Conservation (phyloP, 2,329 filamentous ascomycete genomes). For the Penicillium sp. region DNA sequence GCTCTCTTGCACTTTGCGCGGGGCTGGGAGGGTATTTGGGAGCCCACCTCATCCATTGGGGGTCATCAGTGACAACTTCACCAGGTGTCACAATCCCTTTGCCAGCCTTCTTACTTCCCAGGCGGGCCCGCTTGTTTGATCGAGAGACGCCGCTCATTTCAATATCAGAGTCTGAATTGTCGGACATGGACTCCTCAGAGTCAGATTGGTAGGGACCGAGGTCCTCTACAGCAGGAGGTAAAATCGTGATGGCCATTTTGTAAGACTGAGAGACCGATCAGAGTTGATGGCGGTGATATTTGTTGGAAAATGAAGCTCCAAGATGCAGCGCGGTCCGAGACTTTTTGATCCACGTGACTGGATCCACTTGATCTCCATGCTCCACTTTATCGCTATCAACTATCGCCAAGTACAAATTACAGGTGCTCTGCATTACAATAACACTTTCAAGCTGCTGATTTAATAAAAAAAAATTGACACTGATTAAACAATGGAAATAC, state of each 20-base stretch:
- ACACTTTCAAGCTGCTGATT: background rate
- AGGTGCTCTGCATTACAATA: too few relatives aligned
- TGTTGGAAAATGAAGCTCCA: background rate
- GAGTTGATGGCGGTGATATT: background rate
- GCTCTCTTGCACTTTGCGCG: background rate
- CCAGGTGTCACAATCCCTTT: constrained; percentile 78
- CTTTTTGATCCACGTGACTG: constrained; percentile 19
- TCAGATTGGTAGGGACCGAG: constrained; percentile 32
- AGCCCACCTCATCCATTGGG: constrained; percentile 82
- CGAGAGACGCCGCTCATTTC: constrained; percentile 32
- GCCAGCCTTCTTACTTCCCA: constrained; percentile 26
- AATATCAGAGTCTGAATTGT: constrained; percentile 46
- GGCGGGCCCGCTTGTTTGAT: constrained; percentile 40
- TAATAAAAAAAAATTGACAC: background rate
- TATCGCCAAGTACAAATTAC: background rate
- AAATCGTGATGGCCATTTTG: constrained; percentile 60
- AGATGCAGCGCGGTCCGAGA: constrained; percentile 7
- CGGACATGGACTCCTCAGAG: constrained; percentile 53
- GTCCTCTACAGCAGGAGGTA: constrained; percentile 49
- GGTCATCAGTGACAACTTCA: constrained; percentile 81
- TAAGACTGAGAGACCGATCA: background rate
- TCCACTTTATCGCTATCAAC: background rate
- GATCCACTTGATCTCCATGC: constrained; percentile 6
- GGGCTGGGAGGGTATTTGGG: background rate
- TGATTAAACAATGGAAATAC: background rate